Conservation (phyloP, 495 filamentous ascomycete genomes). For the Durotheca rogersii region DNA sequence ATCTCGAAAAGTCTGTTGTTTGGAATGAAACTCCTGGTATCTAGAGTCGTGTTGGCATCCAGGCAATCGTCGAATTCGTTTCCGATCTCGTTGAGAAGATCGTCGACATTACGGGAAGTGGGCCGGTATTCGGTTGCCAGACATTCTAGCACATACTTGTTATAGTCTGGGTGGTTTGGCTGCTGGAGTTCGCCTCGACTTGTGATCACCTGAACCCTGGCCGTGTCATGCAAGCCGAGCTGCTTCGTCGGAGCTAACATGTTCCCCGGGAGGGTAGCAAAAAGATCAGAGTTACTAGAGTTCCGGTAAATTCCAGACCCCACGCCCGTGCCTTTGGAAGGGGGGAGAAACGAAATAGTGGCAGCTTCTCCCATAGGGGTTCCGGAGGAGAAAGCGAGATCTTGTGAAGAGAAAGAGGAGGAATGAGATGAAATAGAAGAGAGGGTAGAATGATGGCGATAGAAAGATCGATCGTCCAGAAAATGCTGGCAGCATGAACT, state of each 20-base stretch:
- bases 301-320: conserved; percentile 9
- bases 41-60: not conserved
- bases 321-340: too few species aligned
- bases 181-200: not conserved
- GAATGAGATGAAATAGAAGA: too few species aligned
- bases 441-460: too few species aligned
- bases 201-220: conserved; percentile 4
- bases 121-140: too few species aligned
- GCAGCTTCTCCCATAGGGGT: too few species aligned
- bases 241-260: not conserved
- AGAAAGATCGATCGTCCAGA: too few species aligned
- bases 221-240: conserved; percentile 2
- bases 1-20: conserved; percentile 1
- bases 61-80: too few species aligned
- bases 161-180: not conserved
- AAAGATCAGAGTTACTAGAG: not conserved
- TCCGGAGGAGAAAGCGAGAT: too few species aligned
- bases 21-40: conserved; percentile 4
- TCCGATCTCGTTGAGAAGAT: not conserved
- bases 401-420: too few species aligned
- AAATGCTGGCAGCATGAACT: too few species aligned
- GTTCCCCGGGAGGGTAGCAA: not conserved
- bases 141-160: too few species aligned
- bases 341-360: too few species aligned
- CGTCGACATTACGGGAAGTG: not conserved